Percentiles rank a stretch among this genome's conserved stretches.
phyloP scores from a whole-genome alignment of 179 eudicot genomes.

The Nepenthes alata region DNA sequence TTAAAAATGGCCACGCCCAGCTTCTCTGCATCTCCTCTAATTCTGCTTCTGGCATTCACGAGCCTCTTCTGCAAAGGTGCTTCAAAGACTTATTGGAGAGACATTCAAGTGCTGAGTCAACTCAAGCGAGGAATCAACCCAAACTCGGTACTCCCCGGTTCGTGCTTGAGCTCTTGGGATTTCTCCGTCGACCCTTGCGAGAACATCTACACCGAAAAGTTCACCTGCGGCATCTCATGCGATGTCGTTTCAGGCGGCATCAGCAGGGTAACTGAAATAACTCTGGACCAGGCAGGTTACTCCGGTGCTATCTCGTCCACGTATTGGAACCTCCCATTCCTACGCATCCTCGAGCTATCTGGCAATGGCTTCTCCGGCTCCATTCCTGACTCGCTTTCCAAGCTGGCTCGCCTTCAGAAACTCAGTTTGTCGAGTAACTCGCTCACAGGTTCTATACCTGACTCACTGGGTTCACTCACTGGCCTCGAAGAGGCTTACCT shows the following conservation, averaged over 20 bases:
- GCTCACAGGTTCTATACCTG: conserved; percentile 40
- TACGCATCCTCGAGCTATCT: conserved; percentile 38
- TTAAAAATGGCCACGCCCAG: conserved; percentile 2
- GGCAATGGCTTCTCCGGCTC: conserved; percentile 44
- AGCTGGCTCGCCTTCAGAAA: conserved; percentile 29
- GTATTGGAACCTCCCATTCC: conserved; percentile 34
- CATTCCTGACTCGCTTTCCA: conserved; percentile 45
- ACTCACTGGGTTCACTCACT: conserved; percentile 30
- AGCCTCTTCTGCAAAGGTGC: conserved; percentile 7
- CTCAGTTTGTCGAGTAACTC: conserved; percentile 47
- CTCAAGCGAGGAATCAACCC: conserved; percentile 25
- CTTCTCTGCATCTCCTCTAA: background rate
- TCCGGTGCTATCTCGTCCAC: conserved; percentile 25
- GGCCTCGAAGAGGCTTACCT: conserved; percentile 40
- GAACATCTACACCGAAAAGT: conserved; percentile 25
- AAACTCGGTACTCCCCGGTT: conserved; percentile 35
- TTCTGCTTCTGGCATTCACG: conserved; percentile 10
- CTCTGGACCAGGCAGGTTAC: conserved; percentile 64
- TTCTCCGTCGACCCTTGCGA: conserved; percentile 72
- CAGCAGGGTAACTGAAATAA: conserved; percentile 47
- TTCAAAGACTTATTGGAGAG: conserved; percentile 42
- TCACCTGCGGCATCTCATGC: conserved; percentile 77
- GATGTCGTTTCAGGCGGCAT: conserved; percentile 8
- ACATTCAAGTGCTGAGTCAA: conserved; percentile 32
- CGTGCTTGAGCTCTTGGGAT: conserved; percentile 66